phyloP scores from a whole-genome alignment of 1,139 yeast species.

The Hanseniaspora gamundiae region DNA sequence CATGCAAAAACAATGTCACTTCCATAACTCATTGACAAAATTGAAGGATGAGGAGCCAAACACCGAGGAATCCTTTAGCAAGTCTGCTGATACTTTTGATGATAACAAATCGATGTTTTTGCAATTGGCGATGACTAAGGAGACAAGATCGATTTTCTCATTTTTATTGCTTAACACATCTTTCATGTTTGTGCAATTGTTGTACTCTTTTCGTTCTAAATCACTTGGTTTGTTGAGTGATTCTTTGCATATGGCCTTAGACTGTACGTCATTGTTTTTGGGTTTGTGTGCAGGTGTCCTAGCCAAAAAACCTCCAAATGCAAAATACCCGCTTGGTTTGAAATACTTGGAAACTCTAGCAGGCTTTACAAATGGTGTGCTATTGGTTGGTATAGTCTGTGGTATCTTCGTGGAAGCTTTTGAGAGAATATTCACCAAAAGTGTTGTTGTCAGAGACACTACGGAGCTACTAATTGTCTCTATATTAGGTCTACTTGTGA shows the following conservation, averaged over 20 bases:
- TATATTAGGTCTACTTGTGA: slow-evolving; percentile 71
- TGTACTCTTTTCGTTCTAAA: slow-evolving; percentile 85
- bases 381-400: slow-evolving; percentile 76
- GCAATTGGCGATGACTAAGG: slow-evolving; percentile 47
- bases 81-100: neutral
- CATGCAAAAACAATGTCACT: slow-evolving; percentile 1
- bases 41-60: too few species aligned
- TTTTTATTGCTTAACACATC: slow-evolving; percentile 75
- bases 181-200: slow-evolving; percentile 86
- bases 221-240: slow-evolving; percentile 87
- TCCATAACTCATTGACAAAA: slow-evolving; percentile 5
- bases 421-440: slow-evolving; percentile 57
- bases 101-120: slow-evolving; percentile 16
- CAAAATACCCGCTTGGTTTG: slow-evolving; percentile 77
- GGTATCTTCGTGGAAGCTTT: slow-evolving; percentile 82
- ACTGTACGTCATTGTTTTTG: slow-evolving; percentile 78
- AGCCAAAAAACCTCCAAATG: slow-evolving; percentile 47
- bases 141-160: slow-evolving; percentile 80
- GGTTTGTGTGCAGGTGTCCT: slow-evolving; percentile 79
- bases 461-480: slow-evolving; percentile 83
- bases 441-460: slow-evolving; percentile 67
- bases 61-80: too few species aligned
- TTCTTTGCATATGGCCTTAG: slow-evolving; percentile 91
- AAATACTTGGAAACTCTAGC: slow-evolving; percentile 80
- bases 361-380: slow-evolving; percentile 88